Evolutionary conservation across 257 asterid genomes (phyloP), one percentile per base, ranked within the genome.

Genomic region (Ajuga chamaepitys): DNA sequence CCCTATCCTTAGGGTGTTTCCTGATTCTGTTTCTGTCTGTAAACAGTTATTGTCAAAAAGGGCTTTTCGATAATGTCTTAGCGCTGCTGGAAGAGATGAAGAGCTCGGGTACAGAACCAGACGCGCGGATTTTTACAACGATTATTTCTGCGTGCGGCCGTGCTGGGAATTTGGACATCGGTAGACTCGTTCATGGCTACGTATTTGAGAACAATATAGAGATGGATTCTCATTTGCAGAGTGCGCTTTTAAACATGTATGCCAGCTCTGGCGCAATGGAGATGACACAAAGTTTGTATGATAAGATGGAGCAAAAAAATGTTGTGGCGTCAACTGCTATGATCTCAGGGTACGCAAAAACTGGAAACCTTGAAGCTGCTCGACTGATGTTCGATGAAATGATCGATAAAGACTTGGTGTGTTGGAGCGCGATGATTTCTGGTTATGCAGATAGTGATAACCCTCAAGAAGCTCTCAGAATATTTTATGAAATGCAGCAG

Each of bases 361-460:
- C 25, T 9, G 79, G 90, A 24, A 70, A 70, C 58, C 25, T 90
- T 34, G 81, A 81, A 68, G 84, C 86, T 67, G 95, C 95, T 62
- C 82, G 83, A 10, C 51, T 63, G 38, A 67, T 90, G 58, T 90
- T 87, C 56, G 75, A 83, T 71, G 74, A 70, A 71, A 83, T 78
- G 73, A 69, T 51, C 7, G 69, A 78, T n/a, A 85, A 78, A 67
- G 95, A 85, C 74, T 64, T 87, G 66, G 77, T 90, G 30, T 87
- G 92, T 66, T 90, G 95, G 95, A 87, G 95, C 66, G 92, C 97
- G 1, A 85, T 90, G 95, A 83, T 90, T 55, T 76, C 89, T 48
- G 86, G 95, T 20, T 90, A 83, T 74, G 95, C 95, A 34, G 80
- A 81, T 72, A 85, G 92, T 10, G 85, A 73, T 42, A 74, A 56